Percentiles rank a stretch among this genome's conserved stretches.
phyloP scores from a whole-genome alignment of 495 filamentous ascomycete species.

The Aspergillus panamensis region DNA sequence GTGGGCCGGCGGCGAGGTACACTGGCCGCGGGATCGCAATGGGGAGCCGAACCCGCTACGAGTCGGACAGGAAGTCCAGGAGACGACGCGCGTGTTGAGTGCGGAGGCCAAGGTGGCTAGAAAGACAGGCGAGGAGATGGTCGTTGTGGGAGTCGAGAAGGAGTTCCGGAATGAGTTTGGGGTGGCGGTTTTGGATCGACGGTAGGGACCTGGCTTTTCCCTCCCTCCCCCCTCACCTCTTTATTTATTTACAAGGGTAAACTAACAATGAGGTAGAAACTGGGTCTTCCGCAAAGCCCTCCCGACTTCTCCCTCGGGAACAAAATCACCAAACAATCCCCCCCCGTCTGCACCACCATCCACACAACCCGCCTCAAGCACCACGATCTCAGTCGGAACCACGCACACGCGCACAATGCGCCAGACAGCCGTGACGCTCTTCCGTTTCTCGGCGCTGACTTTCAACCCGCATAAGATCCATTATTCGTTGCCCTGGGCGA shows the following conservation, averaged over 20 bases:
- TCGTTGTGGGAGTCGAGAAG: constrained; percentile 64
- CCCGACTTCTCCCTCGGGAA: constrained; percentile 10
- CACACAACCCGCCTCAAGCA: constrained; percentile 21
- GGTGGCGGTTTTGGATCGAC: constrained; percentile 50
- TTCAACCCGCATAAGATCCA: constrained; percentile 74
- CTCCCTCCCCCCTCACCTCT: too few relatives aligned
- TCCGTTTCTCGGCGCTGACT: constrained; percentile 69
- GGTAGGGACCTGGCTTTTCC: constrained; percentile 30
- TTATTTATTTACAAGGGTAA: too few relatives aligned
- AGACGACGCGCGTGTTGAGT: constrained; percentile 52
- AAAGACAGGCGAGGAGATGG: constrained; percentile 58
- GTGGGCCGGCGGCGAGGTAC: constrained; percentile 71
- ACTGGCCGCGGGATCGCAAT: constrained; percentile 41
- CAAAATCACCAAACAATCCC: constrained; percentile 7
- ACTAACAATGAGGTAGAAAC: constrained; percentile 29
- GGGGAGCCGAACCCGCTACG: constrained; percentile 41
- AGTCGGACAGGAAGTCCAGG: constrained; percentile 53
- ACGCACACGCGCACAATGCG: constrained; percentile 43
- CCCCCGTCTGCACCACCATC: constrained; percentile 20
- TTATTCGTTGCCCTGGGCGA: constrained; percentile 58
- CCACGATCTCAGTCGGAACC: constrained; percentile 26
- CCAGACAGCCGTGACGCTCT: constrained; percentile 57
- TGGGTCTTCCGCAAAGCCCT: constrained; percentile 59
- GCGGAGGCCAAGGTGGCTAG: constrained; percentile 49
- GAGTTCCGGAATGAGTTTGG: constrained; percentile 50